Conservation (phyloP, 345 rosid species). For the Euclidium syriacum region DNA sequence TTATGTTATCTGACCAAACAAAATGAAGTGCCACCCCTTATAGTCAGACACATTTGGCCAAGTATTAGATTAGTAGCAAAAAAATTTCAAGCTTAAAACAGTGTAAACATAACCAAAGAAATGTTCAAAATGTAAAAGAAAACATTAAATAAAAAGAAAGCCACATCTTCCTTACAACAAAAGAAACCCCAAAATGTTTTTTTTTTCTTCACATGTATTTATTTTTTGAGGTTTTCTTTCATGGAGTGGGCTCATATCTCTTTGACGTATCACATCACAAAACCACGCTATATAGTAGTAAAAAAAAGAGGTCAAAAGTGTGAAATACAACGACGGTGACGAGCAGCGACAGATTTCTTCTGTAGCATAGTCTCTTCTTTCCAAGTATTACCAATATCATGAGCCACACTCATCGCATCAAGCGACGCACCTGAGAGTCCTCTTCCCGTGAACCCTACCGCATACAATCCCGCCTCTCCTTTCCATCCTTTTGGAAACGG, state of each 20-base stretch:
- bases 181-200: constrained; percentile 3
- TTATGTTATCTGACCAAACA: too few species aligned
- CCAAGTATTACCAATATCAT: constrained; percentile 58
- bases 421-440: constrained; percentile 74
- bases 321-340: constrained; percentile 78
- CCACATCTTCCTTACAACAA: constrained; percentile 47
- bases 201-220: constrained; percentile 9
- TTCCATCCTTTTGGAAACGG: constrained; percentile 84
- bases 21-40: too few species aligned
- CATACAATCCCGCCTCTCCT: constrained; percentile 65
- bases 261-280: neutral
- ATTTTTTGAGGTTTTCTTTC: constrained; percentile 32
- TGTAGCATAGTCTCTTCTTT: constrained; percentile 68
- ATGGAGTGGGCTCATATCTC: constrained; percentile 24
- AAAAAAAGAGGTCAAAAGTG: constrained; percentile 53
- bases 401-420: constrained; percentile 58
- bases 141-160: constrained; percentile 11
- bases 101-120: neutral
- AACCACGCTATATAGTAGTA: neutral
- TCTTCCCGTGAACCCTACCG: constrained; percentile 79
- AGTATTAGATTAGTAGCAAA: too few species aligned
- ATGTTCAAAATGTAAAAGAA: neutral
- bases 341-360: constrained; percentile 36
- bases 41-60: too few species aligned
- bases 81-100: too few species aligned